Base-by-base conservation (phyloP, 2,329 filamentous ascomycete species). In the Bipolaris cookei region DNA sequence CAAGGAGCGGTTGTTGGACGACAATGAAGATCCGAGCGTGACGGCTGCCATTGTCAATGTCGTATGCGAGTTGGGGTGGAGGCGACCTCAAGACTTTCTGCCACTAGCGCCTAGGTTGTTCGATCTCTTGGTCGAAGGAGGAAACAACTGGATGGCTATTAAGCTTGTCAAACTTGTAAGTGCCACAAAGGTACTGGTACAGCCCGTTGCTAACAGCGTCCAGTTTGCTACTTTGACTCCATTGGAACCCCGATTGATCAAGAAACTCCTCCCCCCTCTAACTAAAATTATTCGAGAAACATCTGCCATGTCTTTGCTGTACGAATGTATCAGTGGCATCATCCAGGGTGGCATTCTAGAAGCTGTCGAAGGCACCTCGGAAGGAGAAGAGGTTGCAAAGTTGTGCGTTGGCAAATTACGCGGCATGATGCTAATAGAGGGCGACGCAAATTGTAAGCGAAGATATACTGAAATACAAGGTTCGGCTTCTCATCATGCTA, bases 121-220 rank as follows among this genome's bases (percentile, higher is more conserved):
- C 69, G 93, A 97, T 72, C 83, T 99, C 16, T 81, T 99, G 23
- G 93, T 97, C 11, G 90, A 96, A 59, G 89, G 92, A 54, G 90
- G 90, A 35, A 98, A 99, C 77, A 99, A 99, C 77, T 99, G 95
- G 95, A 98, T 99, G 94, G 93, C 93, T 57, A 99, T 99, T 74
- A 99, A 99, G 76, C 86, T 99, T 61, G 98, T 99, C 76, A 99
- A 99, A 79, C 84, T 99, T 62, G 91, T 94, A 76, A 65, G 86
- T 79, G 11, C 34, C 8, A 11, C 28, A 1, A n/a, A 4, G 21
- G 10, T 16, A 3, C 18, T 10, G n/a, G 21, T 16, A 10, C 13
- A 20, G 7, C 8, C 21, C 13, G 8, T 20, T 11, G 25, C 66
- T 73, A 25, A 61, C 67, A 35, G 35, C 8, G 1, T 25, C 1